These are phyloP conservation scores for Podospora pseudocomata DNA, from an alignment of 495 filamentous ascomycete species.

Conservation along the genomic window DNA sequence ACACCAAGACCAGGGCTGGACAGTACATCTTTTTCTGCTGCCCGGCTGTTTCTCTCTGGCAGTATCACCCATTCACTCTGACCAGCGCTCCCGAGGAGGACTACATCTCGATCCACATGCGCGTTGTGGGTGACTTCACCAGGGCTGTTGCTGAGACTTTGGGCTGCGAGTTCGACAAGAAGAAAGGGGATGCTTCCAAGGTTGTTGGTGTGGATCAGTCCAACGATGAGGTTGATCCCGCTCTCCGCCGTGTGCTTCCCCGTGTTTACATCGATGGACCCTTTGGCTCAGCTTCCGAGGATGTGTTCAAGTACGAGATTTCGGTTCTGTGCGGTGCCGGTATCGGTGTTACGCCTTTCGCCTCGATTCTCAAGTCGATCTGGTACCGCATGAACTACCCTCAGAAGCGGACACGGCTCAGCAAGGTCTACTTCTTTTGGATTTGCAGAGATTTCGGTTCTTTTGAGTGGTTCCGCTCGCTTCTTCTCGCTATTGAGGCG, in stretches of 20 bases:
- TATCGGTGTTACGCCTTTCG: conserved; percentile 72
- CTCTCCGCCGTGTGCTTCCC: conserved; percentile 65
- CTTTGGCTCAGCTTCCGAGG: conserved; percentile 73
- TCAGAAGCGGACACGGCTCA: conserved; percentile 65
- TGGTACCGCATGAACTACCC: conserved; percentile 86
- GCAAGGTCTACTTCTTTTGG: conserved; percentile 87
- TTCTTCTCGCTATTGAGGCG: conserved; percentile 75
- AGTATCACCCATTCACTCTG: conserved; percentile 76
- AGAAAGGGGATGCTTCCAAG: conserved; percentile 50
- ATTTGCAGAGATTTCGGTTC: conserved; percentile 74
- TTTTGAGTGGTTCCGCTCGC: conserved; percentile 78
- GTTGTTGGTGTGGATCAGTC: conserved; percentile 63
- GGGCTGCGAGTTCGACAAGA: conserved; percentile 65
- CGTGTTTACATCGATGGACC: conserved; percentile 75
- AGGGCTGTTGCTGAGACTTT: conserved; percentile 58
- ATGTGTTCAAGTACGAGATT: conserved; percentile 75
- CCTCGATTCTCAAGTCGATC: conserved; percentile 77
- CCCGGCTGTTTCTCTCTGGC: conserved; percentile 73
- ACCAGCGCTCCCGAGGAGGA: conserved; percentile 79
- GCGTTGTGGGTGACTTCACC: conserved; percentile 69
- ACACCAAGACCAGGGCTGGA: conserved; percentile 70
- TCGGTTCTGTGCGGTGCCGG: conserved; percentile 66
- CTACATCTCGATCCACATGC: conserved; percentile 76
- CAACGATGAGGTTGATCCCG: conserved; percentile 58
- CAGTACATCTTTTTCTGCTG: conserved; percentile 84